Base-by-base conservation (phyloP, 768 basidiomycete species). In the Fistulinella prunicolor region DNA sequence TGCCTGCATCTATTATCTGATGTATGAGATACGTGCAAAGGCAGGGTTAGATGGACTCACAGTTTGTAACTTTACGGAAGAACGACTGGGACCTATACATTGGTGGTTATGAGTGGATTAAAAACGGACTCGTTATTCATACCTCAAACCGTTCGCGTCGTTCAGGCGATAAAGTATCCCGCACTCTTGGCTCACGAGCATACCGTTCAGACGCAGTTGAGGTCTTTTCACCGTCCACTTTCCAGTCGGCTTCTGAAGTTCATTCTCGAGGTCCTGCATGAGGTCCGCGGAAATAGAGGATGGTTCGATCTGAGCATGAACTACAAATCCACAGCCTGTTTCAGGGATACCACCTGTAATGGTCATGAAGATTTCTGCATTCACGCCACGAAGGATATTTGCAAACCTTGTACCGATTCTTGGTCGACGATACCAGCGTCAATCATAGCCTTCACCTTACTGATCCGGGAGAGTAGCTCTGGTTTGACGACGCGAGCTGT, bases 171-270 rank as follows among this genome's bases (percentile, higher is more conserved):
- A 82, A 32, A 91, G 65, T 32, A 92, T 66, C 3, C 89, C 93
- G 60, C 93, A 95, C 50, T 88, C 80, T 58, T 79, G 80, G 62
- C 92, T 94, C 39, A 94, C 59, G 1, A 92, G 62, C 7, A 94
- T 69, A 9, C 81, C 86, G 42, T 77, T 79, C 37, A 90, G 59
- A 3, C 70, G 70, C 44, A 89, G 62, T 28, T 76, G 78, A 3
- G 86, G 86, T 0, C 78, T 64, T 3, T 65, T 60, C 8, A 78
- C 71, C 0, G 85, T 88, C 61, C 77, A 73, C 49, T 81, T 74
- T 2, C 89, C 89, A 0, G 86, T 87, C 8, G 89, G 89, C 19
- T 76, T 76, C 50, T 85, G 81, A 10, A 85, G 72, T 60, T 92
- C 89, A 23, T 78, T 75, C 62, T 92, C 89, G 1, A 89, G 66